Conservation (phyloP, 2,329 filamentous ascomycete genomes). For the Malbranchea zuffiana region DNA sequence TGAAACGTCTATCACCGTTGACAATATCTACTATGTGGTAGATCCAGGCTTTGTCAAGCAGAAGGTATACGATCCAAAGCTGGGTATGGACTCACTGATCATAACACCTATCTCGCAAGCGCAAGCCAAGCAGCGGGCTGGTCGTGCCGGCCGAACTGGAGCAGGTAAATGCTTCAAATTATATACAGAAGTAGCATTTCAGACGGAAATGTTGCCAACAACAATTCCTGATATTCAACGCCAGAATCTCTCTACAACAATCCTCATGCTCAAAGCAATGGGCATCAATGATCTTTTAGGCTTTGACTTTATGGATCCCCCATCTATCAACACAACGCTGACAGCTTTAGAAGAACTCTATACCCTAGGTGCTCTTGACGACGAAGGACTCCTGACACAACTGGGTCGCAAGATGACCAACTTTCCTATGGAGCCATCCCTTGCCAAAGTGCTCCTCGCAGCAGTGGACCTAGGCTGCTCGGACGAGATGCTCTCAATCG, state of each 20-base stretch:
- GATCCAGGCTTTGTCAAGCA: constrained; percentile 98
- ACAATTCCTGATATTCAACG: constrained; percentile 94
- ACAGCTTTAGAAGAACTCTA: constrained; percentile 92
- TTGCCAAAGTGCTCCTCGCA: constrained; percentile 80
- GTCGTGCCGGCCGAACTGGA: constrained; percentile 83
- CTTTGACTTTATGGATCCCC: constrained; percentile 98
- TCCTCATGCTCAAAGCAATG: constrained; percentile 97
- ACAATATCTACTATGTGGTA: constrained; percentile 93
- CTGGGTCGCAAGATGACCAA: constrained; percentile 94
- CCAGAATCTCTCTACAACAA: constrained; percentile 82
- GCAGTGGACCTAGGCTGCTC: constrained; percentile 80
- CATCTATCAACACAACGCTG: constrained; percentile 93
- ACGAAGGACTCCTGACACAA: constrained; percentile 84
- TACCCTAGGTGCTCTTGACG: constrained; percentile 78
- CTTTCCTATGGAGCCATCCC: constrained; percentile 89
- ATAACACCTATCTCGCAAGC: constrained; percentile 95
- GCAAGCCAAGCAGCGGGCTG: constrained; percentile 86
- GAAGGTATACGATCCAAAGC: constrained; percentile 88
- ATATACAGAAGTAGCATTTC: constrained; percentile 90
- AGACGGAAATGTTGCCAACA: constrained; percentile 92
- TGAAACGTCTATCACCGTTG: constrained; percentile 94
- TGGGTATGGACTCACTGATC: constrained; percentile 93
- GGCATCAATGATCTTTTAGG: constrained; percentile 94
- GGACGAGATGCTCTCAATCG: constrained; percentile 87
- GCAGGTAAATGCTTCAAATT: constrained; percentile 92